A percentile compares a stretch with the other conserved stretches of the same genome.
These are phyloP conservation scores for Spinellus fusiger DNA, from an alignment of 192 early-diverging fungal genomes.

Conservation along the genomic window DNA sequence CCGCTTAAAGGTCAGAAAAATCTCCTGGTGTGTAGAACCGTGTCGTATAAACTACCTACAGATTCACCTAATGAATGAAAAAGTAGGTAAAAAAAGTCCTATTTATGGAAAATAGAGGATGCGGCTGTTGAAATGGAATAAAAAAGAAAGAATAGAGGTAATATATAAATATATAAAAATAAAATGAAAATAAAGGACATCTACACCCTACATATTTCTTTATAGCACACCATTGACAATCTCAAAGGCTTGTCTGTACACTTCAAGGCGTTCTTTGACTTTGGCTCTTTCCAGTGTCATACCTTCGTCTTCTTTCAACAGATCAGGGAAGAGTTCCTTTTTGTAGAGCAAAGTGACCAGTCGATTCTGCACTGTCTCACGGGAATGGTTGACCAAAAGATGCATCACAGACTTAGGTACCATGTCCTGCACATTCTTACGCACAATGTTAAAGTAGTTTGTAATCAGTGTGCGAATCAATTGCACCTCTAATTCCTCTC, in stretches of 20 bases:
- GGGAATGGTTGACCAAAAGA: slow-evolving; percentile 67
- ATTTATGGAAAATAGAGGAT: neutral
- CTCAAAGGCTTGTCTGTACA: slow-evolving; percentile 73
- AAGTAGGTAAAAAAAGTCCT: too few species aligned
- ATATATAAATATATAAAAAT: too few species aligned
- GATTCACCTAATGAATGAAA: too few species aligned
- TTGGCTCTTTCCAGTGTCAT: slow-evolving; percentile 66
- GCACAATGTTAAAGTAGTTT: slow-evolving; percentile 74
- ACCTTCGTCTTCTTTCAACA: slow-evolving; percentile 71
- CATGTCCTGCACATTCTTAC: slow-evolving; percentile 73
- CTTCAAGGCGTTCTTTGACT: slow-evolving; percentile 70
- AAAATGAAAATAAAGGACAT: neutral
- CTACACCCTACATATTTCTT: neutral
- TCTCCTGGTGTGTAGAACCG: too few species aligned
- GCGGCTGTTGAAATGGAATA: neutral
- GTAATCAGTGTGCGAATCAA: slow-evolving; percentile 77
- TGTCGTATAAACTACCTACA: too few species aligned
- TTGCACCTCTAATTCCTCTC: slow-evolving; percentile 73
- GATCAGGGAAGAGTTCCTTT: slow-evolving; percentile 59
- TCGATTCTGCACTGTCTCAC: slow-evolving; percentile 70
- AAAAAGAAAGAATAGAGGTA: neutral
- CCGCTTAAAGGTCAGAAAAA: too few species aligned
- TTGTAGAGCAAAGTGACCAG: slow-evolving; percentile 71
- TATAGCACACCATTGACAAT: slow-evolving; percentile 55
- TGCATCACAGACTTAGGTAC: slow-evolving; percentile 85